These are phyloP conservation scores for Marsdenia floribunda DNA, from an alignment of 257 asterid species.

Conservation along the genomic window DNA sequence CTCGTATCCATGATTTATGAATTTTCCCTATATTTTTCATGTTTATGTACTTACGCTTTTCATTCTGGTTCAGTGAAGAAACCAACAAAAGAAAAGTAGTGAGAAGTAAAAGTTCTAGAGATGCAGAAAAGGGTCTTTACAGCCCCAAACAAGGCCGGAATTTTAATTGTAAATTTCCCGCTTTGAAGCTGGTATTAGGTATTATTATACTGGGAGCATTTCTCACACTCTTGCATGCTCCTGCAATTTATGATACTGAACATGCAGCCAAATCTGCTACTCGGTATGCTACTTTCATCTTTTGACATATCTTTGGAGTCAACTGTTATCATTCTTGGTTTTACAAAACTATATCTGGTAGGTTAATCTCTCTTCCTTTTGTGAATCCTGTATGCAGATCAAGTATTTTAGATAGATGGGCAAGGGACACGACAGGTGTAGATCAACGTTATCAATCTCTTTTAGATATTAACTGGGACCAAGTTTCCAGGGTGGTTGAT, in stretches of 20 bases:
- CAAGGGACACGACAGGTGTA: conserved; percentile 33
- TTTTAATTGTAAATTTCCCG: conserved; percentile 48
- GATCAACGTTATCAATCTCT: conserved; percentile 48
- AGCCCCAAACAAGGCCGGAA: conserved; percentile 49
- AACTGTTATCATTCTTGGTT: not conserved
- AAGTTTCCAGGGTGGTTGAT: conserved; percentile 50
- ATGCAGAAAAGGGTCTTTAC: conserved; percentile 51
- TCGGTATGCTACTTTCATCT: conserved; percentile 36
- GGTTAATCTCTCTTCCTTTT: not conserved
- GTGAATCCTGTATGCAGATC: conserved; percentile 33
- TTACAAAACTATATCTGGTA: not conserved
- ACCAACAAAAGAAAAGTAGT: conserved; percentile 50
- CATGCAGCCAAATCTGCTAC: conserved; percentile 31
- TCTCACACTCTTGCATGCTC: conserved; percentile 49
- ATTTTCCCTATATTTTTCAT: not conserved
- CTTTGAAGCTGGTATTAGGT: conserved; percentile 57
- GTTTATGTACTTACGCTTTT: conserved; percentile 14
- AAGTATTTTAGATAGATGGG: conserved; percentile 45
- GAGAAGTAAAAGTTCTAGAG: conserved; percentile 49
- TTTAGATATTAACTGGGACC: conserved; percentile 66
- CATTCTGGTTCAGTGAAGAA: conserved; percentile 55
- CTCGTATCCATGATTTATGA: not conserved
- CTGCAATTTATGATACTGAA: conserved; percentile 53
- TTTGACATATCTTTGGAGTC: not conserved
- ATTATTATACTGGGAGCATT: conserved; percentile 62